Base-by-base conservation (phyloP, 495 filamentous ascomycete genomes). In the Evansstolkia leycettana region DNA sequence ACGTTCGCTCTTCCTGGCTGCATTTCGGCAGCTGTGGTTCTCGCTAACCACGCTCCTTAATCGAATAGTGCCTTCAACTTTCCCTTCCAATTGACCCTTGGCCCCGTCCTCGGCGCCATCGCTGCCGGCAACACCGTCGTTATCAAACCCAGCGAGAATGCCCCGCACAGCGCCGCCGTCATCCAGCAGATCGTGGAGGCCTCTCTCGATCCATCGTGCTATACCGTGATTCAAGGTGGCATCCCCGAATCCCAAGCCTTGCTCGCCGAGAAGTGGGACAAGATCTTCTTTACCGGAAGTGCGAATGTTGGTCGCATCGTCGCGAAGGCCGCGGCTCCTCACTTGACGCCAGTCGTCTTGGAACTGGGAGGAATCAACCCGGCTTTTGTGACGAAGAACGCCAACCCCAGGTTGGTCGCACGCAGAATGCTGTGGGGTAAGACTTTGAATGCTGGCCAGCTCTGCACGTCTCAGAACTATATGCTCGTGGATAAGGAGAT, bases 241-340 rank as follows among this genome's bases (percentile, higher is more conserved):
- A 50, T 93, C 19, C 65, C 78, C 16, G 85, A 94, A 67, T 84
- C 81, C 2, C 83, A 81, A 12, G 78, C 78, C 5, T 60, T 96
- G 23, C 66, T 98, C 9, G 73, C 86, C 33, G 73, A 87, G 58
- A 86, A 86, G 48, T 98, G 87, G 85, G 88, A 92, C 58, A 94
- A 94, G 69, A 89, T 98, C 46, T 89, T 92, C 65, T 98, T 93
- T 64, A 98, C 90, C 11, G 90, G 90, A 30, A 73, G 71, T 42
- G 62, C 67, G 8, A 62, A 50, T 24, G 88, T 95, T 25, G 90
- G 83, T 34, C 82, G 69, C 31, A 89, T 96, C 58, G 76, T 98
- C 45, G 75, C 86, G 15, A 84, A 86, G 62, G 90, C 90, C 42
- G 90, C 90, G 4, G 89, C 90, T 26, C 83, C 90, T 56, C 79